Conservation (phyloP, 495 filamentous ascomycete genomes). For the Physcia stellaris region DNA sequence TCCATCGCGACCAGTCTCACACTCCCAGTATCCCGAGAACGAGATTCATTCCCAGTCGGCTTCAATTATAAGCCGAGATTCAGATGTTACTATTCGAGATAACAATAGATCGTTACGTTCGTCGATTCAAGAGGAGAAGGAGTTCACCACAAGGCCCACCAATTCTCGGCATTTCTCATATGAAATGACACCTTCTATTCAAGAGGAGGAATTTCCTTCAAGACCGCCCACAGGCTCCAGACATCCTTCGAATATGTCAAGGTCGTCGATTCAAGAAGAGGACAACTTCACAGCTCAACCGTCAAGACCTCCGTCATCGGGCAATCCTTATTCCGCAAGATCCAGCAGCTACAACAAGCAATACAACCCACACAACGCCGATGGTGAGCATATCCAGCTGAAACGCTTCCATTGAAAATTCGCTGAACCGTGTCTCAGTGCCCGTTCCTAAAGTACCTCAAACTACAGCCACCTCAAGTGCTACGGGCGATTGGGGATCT, state of each 20-base stretch:
- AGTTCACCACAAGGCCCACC: background rate
- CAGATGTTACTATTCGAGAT: background rate
- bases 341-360: no score
- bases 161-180: no score
- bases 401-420: background rate
- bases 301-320: no score
- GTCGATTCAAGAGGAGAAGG: background rate
- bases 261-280: no score
- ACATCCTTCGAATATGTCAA: no score
- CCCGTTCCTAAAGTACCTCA: background rate
- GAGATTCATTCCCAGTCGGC: constrained; percentile 3
- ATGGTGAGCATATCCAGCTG: background rate
- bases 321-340: no score
- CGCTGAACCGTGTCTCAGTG: background rate
- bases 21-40: background rate
- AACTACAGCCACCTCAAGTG: background rate
- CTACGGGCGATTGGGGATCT: constrained; percentile 1
- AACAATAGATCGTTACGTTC: background rate
- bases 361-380: no score
- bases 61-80: constrained; percentile 1
- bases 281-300: no score
- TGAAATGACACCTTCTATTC: no score
- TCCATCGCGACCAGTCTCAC: background rate
- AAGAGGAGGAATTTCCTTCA: no score
- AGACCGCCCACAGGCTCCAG: no score